Evolutionary conservation across 2,329 filamentous ascomycete species (phyloP).

Genomic region (Seiridium cupressi): DNA sequence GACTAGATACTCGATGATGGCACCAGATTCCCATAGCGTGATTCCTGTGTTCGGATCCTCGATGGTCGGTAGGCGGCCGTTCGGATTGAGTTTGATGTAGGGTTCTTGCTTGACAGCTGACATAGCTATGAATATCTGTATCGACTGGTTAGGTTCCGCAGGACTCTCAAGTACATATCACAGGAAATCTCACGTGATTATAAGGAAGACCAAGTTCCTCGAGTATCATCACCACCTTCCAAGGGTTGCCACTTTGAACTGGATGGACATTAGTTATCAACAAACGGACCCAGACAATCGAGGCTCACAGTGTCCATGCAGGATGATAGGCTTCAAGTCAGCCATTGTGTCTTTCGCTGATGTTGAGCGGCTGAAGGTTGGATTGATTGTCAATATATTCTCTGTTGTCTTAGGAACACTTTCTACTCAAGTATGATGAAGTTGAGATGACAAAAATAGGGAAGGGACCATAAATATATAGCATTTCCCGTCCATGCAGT

Average conservation of each 20-base stretch:
- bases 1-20: slow-evolving; percentile 46
- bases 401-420: too few species aligned
- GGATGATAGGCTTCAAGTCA: slow-evolving; percentile 25
- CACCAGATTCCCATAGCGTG: slow-evolving; percentile 46
- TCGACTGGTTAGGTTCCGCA: neutral
- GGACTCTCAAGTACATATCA: too few species aligned
- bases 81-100: slow-evolving; percentile 28
- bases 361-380: neutral
- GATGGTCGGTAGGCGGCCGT: slow-evolving; percentile 31
- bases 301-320: slow-evolving; percentile 18
- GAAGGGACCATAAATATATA: too few species aligned
- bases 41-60: slow-evolving; percentile 40
- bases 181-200: slow-evolving; percentile 12
- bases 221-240: slow-evolving; percentile 27
- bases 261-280: neutral
- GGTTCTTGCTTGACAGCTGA: slow-evolving; percentile 24
- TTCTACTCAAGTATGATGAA: too few species aligned
- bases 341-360: neutral
- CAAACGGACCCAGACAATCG: neutral
- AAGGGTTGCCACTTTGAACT: slow-evolving; percentile 23
- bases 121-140: slow-evolving; percentile 4
- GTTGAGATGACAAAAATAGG: too few species aligned
- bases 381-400: neutral
- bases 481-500: too few species aligned
- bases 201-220: slow-evolving; percentile 28